Conservation (phyloP, 768 basidiomycete species). For the Hypholoma fasciculare region DNA sequence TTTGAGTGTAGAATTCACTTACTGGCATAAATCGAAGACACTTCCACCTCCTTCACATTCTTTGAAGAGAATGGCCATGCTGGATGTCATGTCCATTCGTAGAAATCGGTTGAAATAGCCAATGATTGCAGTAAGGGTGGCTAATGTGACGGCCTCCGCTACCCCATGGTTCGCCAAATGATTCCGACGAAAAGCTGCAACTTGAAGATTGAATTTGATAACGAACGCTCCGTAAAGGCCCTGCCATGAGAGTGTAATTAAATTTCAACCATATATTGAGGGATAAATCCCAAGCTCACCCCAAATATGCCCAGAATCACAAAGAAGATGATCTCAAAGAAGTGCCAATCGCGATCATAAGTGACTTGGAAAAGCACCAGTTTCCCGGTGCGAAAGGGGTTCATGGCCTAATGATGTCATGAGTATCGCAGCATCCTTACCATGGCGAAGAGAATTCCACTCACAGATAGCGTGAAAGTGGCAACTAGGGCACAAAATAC, state of each 20-base stretch:
- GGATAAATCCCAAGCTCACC: conserved; percentile 42
- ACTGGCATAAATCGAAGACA: conserved; percentile 91
- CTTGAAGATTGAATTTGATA: conserved; percentile 95
- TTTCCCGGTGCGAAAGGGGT: conserved; percentile 97
- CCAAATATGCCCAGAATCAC: conserved; percentile 95
- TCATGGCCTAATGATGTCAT: conserved; percentile 72
- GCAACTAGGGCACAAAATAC: conserved; percentile 98
- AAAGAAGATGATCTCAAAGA: conserved; percentile 97
- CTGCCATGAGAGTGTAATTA: conserved; percentile 37
- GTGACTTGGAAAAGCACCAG: conserved; percentile 98
- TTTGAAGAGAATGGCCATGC: conserved; percentile 90
- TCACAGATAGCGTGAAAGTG: conserved; percentile 90
- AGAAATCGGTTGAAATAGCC: conserved; percentile 95
- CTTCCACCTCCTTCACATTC: conserved; percentile 97
- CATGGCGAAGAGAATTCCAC: conserved; percentile 27
- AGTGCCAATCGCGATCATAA: conserved; percentile 98
- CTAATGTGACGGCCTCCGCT: conserved; percentile 85
- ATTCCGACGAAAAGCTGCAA: conserved; percentile 92
- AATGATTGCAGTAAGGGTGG: conserved; percentile 85
- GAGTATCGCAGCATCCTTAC: neutral
- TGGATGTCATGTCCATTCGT: conserved; percentile 97
- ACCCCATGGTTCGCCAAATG: conserved; percentile 83
- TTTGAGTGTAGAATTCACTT: conserved; percentile 30
- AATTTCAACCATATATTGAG: conserved; percentile 5
- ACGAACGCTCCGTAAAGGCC: conserved; percentile 97